A percentile compares a stretch with the other conserved stretches of the same genome.
Conservation (phyloP, 306 rosid genomes). For the Ormosia emarginata region DNA sequence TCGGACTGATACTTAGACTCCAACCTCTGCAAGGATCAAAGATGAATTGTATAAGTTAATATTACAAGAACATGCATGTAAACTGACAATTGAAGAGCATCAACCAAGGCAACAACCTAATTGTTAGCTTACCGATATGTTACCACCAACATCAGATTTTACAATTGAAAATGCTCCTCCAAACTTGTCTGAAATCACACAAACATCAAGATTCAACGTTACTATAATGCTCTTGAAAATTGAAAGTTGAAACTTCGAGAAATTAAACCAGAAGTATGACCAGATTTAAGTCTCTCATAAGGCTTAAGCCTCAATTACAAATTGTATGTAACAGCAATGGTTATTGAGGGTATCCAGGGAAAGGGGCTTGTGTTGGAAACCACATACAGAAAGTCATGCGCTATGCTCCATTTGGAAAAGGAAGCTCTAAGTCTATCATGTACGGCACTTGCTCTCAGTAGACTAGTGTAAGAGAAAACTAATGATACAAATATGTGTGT, state of each 20-base stretch:
- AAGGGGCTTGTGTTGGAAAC: not conserved
- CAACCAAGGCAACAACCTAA: not conserved
- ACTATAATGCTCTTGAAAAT: not conserved
- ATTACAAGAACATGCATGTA: not conserved
- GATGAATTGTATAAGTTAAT: not conserved
- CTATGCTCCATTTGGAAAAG: too few relatives aligned
- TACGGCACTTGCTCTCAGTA: too few relatives aligned
- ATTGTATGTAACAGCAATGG: not conserved
- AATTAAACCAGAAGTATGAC: not conserved
- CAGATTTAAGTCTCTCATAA: not conserved
- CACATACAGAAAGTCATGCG: not conserved
- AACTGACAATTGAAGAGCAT: conserved; percentile 3
- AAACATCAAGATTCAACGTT: not conserved
- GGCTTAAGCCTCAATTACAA: not conserved
- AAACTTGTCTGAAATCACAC: conserved; percentile 53
- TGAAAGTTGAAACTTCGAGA: not conserved
- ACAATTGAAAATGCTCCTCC: conserved; percentile 74
- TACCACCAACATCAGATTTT: conserved; percentile 63
- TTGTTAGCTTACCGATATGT: conserved; percentile 42
- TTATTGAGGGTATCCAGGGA: not conserved
- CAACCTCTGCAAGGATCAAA: conserved; percentile 48
- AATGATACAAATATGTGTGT: too few relatives aligned
- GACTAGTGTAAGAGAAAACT: not conserved
- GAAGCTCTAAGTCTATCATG: too few relatives aligned
- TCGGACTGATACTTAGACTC: conserved; percentile 46